Conservation (phyloP, 257 asterid species). For the Fraxinus americana region DNA sequence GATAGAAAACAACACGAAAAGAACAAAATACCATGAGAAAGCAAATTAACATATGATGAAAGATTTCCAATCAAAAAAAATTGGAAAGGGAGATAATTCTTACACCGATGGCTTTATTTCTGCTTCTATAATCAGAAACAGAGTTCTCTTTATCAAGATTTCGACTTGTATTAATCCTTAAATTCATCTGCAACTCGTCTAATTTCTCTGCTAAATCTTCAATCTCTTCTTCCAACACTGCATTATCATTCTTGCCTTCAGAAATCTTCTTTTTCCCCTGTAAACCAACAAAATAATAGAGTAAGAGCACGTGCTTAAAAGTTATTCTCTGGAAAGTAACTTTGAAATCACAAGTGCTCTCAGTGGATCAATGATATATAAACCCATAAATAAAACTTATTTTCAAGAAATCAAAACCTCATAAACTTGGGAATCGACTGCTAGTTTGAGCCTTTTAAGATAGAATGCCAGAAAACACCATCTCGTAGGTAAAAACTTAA, state of each 20-base stretch:
- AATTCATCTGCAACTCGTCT: constrained; percentile 45
- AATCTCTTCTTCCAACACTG: constrained; percentile 65
- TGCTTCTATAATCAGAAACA: constrained; percentile 20
- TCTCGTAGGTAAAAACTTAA: neutral
- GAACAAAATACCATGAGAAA: neutral
- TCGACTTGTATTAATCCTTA: constrained; percentile 25
- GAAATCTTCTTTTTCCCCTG: constrained; percentile 66
- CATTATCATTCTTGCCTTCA: constrained; percentile 58
- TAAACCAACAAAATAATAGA: constrained; percentile 16
- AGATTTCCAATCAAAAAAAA: neutral
- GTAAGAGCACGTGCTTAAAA: neutral
- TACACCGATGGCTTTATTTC: constrained; percentile 43
- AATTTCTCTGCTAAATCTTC: constrained; percentile 62
- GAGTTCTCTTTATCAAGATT: constrained; percentile 33
- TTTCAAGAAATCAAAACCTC: neutral
- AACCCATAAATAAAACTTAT: neutral
- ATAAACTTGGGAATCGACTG: neutral
- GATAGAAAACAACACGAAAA: neutral
- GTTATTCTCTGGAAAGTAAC: neutral
- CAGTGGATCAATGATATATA: too few relatives aligned
- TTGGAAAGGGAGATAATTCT: constrained; percentile 17
- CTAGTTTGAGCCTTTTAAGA: too few relatives aligned
- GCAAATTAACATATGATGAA: neutral
- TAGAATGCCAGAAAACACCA: neutral
- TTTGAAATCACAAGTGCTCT: too few relatives aligned